Conservation (phyloP, 345 rosid genomes). For the Durio zibethinus region DNA sequence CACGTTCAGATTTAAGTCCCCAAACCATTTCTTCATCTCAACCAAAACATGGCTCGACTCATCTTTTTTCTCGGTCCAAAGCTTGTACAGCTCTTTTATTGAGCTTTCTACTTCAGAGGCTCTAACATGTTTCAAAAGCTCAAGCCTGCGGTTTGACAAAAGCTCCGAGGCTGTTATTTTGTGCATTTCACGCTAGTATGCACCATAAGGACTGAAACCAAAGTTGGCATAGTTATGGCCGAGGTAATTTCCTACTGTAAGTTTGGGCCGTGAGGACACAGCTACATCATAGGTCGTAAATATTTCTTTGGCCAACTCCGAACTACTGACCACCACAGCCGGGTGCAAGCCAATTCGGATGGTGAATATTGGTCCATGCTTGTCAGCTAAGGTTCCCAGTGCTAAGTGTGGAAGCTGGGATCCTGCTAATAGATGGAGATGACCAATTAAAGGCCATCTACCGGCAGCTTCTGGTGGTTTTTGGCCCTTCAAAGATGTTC, state of each 20-base stretch:
- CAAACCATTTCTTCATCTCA: constrained; percentile 34
- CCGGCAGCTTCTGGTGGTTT: constrained; percentile 27
- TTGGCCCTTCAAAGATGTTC: not conserved
- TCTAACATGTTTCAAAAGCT: constrained; percentile 20
- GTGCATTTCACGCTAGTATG: constrained; percentile 43
- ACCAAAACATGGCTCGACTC: constrained; percentile 10
- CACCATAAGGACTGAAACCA: constrained; percentile 28
- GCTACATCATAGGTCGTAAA: no score
- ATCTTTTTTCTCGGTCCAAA: constrained; percentile 6
- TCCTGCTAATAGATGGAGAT: constrained; percentile 17
- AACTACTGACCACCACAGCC: no score
- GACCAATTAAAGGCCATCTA: constrained; percentile 43
- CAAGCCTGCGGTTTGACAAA: constrained; percentile 28
- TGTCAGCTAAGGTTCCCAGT: constrained; percentile 3
- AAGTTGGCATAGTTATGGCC: constrained; percentile 14
- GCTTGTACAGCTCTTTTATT: constrained; percentile 18
- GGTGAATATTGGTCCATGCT: no score
- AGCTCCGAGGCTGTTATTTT: constrained; percentile 22
- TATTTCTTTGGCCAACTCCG: no score
- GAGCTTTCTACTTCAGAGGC: constrained; percentile 24
- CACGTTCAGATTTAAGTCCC: constrained; percentile 27
- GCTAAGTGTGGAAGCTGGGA: constrained; percentile 23
- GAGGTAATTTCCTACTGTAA: no score
- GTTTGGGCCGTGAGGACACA: no score
- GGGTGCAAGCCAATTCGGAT: no score